Evolutionary conservation across 2,329 filamentous ascomycete species (phyloP), one percentile per base, ranked within the genome.

Genomic region (Neopestalotiopsis rosae): DNA sequence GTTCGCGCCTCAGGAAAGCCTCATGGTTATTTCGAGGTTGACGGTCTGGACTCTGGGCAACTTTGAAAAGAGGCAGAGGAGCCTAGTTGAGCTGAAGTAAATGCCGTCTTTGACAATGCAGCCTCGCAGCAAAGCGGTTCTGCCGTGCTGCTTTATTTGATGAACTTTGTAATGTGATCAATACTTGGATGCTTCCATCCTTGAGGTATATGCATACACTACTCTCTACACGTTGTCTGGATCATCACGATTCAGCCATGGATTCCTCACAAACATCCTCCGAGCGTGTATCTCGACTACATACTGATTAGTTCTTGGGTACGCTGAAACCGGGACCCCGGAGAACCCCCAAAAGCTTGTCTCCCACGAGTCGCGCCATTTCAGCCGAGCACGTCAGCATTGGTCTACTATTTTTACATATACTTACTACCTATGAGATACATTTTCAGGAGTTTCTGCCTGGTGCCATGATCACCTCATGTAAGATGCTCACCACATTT

Each of bases 291-390:
- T 52, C n/a, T 52, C n/a, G n/a, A 20, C 45, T 52, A n/a, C n/a
- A n/a, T n/a, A 24, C 49, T 56, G 49, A 14, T 24, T 56, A 9
- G 17, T 30, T 34, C 14, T 17, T 30, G 2, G 40, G n/a, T 17
- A 20, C 14, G 59, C 59, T 65, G 62, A 65, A 52, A 65, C 62
- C 20, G 28, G 34, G 42, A 40, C 32, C 24, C 24, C n/a, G 38
- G 40, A 7, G 14, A 52, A n/a, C 32, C 62, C 62, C 40, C 45
- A 65, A 65, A 65, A 65, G 62, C 62, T 65, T 65, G 42, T 45
- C 45, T 52, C 45, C 45, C 20, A 52, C n/a, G 45, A 52, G 45
- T 52, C 45, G 45, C 45, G 45, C n/a, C 45, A 52, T 5, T 52
- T 52, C 45, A 52, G 45, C 45, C n/a, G 45, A 52, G 45, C 6